These are phyloP conservation scores for Oryza punctata DNA, from an alignment of 176 grass and related monocot genomes.

Conservation along the genomic window DNA sequence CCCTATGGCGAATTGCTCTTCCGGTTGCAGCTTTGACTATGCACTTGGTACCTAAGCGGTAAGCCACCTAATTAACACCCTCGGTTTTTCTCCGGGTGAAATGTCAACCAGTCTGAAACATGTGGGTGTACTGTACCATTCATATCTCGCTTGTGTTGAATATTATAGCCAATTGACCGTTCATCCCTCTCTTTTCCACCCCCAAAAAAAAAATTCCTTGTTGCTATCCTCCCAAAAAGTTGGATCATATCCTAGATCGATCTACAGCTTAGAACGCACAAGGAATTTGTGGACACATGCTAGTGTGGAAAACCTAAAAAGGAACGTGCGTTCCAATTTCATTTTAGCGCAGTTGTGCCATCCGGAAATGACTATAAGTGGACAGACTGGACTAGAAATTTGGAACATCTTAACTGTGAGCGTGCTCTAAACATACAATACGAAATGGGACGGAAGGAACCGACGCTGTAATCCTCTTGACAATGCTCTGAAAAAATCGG, in stretches of 20 bases:
- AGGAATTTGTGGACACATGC: background rate
- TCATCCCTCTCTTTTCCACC: background rate
- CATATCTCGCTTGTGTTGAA: background rate
- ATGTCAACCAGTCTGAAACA: constrained; percentile 1
- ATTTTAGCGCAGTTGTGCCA: background rate
- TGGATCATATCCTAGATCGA: background rate
- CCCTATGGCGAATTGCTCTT: background rate
- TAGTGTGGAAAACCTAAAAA: background rate
- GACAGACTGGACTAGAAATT: background rate
- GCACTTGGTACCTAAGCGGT: background rate
- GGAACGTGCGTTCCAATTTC: background rate
- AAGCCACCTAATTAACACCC: background rate
- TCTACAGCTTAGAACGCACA: background rate
- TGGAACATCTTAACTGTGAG: background rate
- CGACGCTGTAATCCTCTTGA: background rate
- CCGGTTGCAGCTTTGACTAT: background rate
- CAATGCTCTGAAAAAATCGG: background rate
- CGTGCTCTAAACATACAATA: background rate
- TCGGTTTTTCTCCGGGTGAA: background rate
- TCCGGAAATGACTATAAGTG: background rate
- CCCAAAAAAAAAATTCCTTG: background rate
- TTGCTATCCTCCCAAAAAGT: background rate
- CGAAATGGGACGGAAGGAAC: background rate
- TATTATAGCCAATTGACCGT: background rate
- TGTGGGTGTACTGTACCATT: background rate